A percentile compares a stretch with the other conserved stretches of the same genome.
Evolutionary conservation across 1,284 basidiomycete genomes (phyloP).

Genomic region (Austropuccinia psidii): DNA sequence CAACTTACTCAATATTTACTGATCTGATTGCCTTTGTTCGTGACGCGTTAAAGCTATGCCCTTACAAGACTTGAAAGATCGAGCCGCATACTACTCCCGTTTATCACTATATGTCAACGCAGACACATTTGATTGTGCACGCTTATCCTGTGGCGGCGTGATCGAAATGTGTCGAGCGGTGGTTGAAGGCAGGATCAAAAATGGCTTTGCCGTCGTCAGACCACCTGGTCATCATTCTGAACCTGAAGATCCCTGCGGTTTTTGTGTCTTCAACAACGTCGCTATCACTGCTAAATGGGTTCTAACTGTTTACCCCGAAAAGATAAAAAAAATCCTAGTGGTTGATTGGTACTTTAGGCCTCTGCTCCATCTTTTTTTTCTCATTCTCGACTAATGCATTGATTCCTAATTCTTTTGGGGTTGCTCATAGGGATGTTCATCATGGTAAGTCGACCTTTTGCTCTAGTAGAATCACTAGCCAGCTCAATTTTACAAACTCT

Average conservation of each 20-base stretch:
- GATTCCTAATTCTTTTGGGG: no score
- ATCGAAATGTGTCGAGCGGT: slow-evolving; percentile 85
- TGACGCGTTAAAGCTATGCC: slow-evolving; percentile 56
- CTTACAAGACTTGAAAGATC: slow-evolving; percentile 63
- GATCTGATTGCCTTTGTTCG: background rate
- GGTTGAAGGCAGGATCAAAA: slow-evolving; percentile 68
- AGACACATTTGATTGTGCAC: slow-evolving; percentile 73
- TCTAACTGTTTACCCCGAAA: slow-evolving; percentile 52
- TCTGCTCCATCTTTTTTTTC: background rate
- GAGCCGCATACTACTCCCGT: slow-evolving; percentile 71
- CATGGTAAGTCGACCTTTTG: slow-evolving; percentile 71
- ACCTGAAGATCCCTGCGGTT: slow-evolving; percentile 95
- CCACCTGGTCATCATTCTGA: slow-evolving; percentile 98
- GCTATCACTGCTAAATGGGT: slow-evolving; percentile 65
- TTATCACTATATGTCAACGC: slow-evolving; percentile 86
- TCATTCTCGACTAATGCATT: slow-evolving; percentile 33
- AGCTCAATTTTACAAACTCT: background rate
- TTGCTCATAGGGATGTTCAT: slow-evolving; percentile 75
- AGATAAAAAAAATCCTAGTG: slow-evolving; percentile 65
- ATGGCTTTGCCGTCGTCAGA: slow-evolving; percentile 87
- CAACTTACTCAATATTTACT: background rate
- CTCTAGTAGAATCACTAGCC: background rate
- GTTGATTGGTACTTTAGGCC: slow-evolving; percentile 68
- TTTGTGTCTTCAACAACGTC: slow-evolving; percentile 99
- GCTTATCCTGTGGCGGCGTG: slow-evolving; percentile 85